Conservation (phyloP, 192 early-diverging fungal genomes). For the Podila clonocystis region DNA sequence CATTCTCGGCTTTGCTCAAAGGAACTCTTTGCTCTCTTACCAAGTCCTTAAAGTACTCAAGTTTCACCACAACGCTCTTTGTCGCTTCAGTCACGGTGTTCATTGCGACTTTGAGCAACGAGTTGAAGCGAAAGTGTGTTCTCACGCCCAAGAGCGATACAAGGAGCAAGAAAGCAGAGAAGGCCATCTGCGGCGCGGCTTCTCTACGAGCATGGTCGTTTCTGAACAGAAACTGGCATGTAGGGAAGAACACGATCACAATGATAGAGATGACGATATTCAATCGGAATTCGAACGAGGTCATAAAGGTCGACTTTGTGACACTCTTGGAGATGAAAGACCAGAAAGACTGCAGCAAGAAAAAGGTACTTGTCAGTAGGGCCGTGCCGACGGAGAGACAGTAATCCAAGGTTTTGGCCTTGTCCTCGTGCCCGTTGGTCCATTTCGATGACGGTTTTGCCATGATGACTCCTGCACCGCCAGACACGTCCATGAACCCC, state of each 20-base stretch:
- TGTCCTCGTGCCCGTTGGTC: neutral
- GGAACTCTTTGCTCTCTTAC: neutral
- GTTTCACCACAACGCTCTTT: neutral
- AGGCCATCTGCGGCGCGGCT: slow-evolving; percentile 5
- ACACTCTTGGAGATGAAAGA: slow-evolving; percentile 4
- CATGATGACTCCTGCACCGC: neutral
- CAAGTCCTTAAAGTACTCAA: slow-evolving; percentile 11
- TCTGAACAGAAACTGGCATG: neutral
- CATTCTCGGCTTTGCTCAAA: neutral
- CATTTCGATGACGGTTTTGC: neutral
- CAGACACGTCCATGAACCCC: neutral
- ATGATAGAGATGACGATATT: slow-evolving; percentile 1
- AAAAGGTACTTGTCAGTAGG: slow-evolving; percentile 5
- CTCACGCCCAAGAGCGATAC: neutral
- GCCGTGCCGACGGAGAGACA: neutral
- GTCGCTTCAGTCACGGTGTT: neutral
- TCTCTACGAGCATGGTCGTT: neutral
- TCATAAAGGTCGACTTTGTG: neutral
- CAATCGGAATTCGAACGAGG: neutral
- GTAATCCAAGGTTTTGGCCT: neutral
- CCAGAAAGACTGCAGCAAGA: slow-evolving; percentile 4
- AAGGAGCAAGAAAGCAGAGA: neutral
- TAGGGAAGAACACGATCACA: neutral
- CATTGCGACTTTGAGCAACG: slow-evolving; percentile 3
- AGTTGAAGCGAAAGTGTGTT: slow-evolving; percentile 2